These are phyloP conservation scores for Fusarium xyrophilum DNA, from an alignment of 2,329 filamentous ascomycete genomes.

Conservation along the genomic window DNA sequence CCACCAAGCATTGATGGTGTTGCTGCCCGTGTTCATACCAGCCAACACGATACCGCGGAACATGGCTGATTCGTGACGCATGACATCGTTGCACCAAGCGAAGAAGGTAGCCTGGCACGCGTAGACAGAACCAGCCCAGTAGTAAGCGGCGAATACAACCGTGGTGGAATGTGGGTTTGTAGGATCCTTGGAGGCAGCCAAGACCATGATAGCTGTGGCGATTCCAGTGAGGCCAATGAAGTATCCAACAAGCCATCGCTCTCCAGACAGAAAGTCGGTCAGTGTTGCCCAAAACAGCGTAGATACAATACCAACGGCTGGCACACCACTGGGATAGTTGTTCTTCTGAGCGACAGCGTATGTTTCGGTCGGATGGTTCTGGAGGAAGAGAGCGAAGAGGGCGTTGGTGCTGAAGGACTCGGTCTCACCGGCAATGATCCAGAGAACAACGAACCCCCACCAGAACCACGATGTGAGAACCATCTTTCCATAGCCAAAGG, in stretches of 20 bases:
- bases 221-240: conserved; percentile 72
- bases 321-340: conserved; percentile 63
- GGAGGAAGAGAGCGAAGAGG: conserved; percentile 59
- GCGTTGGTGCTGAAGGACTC: conserved; percentile 74
- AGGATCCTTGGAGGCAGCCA: conserved; percentile 57
- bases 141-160: conserved; percentile 70
- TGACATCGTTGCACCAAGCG: conserved; percentile 76
- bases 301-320: conserved; percentile 63
- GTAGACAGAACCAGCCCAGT: conserved; percentile 73
- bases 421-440: conserved; percentile 74
- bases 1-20: conserved; percentile 77
- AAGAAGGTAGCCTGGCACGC: conserved; percentile 78
- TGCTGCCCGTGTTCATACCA: conserved; percentile 73
- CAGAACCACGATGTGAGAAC: conserved; percentile 68
- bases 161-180: conserved; percentile 52
- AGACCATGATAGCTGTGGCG: conserved; percentile 66
- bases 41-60: conserved; percentile 72
- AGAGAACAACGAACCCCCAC: conserved; percentile 71
- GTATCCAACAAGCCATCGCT: conserved; percentile 70
- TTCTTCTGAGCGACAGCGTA: conserved; percentile 60
- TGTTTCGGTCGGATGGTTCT: conserved; percentile 52
- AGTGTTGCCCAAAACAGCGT: conserved; percentile 74
- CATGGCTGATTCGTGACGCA: conserved; percentile 68
- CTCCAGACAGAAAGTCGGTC: conserved; percentile 69
- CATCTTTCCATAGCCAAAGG: conserved; percentile 58